Conservation (phyloP, 768 basidiomycete species). For the Sarcodon sp. region DNA sequence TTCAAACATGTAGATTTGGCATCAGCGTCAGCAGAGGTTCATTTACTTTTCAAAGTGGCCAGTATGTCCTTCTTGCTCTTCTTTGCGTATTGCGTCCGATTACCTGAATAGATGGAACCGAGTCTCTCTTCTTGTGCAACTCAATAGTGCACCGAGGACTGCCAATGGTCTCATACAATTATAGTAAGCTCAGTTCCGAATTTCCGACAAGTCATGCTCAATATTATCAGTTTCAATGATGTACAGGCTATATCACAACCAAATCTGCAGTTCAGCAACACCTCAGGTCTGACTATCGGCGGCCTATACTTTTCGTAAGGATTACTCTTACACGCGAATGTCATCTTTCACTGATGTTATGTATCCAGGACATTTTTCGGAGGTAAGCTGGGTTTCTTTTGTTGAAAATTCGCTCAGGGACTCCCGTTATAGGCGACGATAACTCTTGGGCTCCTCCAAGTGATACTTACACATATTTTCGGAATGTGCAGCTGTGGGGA, state of each 20-base stretch:
- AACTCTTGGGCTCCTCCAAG: slow-evolving; percentile 57
- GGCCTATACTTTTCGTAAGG: slow-evolving; percentile 74
- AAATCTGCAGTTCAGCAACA: slow-evolving; percentile 52
- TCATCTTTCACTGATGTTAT: background rate
- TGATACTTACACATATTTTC: slow-evolving; percentile 62
- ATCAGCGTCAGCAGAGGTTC: slow-evolving; percentile 60
- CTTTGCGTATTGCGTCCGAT: slow-evolving; percentile 1
- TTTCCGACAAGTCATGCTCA: background rate
- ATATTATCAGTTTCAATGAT: slow-evolving; percentile 50
- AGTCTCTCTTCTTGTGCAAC: slow-evolving; percentile 61
- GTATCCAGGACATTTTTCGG: slow-evolving; percentile 68
- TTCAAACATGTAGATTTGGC: slow-evolving; percentile 30
- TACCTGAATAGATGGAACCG: slow-evolving; percentile 42
- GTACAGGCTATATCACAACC: slow-evolving; percentile 44
- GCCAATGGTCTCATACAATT: slow-evolving; percentile 68
- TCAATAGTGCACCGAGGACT: slow-evolving; percentile 53
- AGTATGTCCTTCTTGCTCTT: slow-evolving; percentile 30
- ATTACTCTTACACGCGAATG: background rate
- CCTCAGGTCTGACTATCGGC: slow-evolving; percentile 35
- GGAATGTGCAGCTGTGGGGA: slow-evolving; percentile 59
- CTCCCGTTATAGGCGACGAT: slow-evolving; percentile 37
- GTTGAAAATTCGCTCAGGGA: slow-evolving; percentile 5
- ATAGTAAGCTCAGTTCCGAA: slow-evolving; percentile 33
- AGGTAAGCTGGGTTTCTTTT: slow-evolving; percentile 23
- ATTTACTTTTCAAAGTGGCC: slow-evolving; percentile 47